Evolutionary conservation across 176 grass and related monocot species (phyloP), one percentile per base, ranked within the genome.

Genomic region (Oryza longistaminata): DNA sequence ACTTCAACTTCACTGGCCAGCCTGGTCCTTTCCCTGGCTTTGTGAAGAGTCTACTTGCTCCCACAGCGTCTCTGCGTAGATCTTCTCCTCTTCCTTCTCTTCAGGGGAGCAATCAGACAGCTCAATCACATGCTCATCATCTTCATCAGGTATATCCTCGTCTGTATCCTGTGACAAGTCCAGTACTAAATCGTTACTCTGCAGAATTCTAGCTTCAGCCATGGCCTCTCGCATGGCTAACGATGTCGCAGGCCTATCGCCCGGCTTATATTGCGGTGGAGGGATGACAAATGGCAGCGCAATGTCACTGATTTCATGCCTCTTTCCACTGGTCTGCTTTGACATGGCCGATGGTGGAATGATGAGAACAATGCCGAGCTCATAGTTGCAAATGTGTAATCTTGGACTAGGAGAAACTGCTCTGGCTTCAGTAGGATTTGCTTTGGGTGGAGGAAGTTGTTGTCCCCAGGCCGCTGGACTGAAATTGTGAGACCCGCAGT

Each of bases 401-500:
- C 66, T 97, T 78, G 49, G 76, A 66, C 69, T 27, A 76, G 71
- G 64, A 79, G 77, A 40, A 71, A 70, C 74, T 65, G 43, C 34
- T 85, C 66, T 78, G 70, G 14, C 52, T 79, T 83, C 77, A 67
- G 31, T 61, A 60, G 69, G 13, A 70, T 90, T 94, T 68, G 62
- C 40, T 91, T 76, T 81, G 27, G 92, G 69, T 31, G 88, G 85
- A 65, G 92, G 40, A 2, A 97, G 74, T 10, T 27, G 81, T 37
- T 83, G 90, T 64, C 95, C 95, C 92, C 95, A 97, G 46, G 92
- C 95, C 71, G 95, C 92, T 39, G 95, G 92, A 71, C 95, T 97
- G 84, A 97, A 97, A 89, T 97, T 97, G 75, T 97, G 95, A 80
- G 95, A 97, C 31, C 95, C 95, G 31, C 90, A 92, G 21, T 97